These are phyloP conservation scores for Elsinoe arachidis DNA, from an alignment of 2,329 filamentous ascomycete species.

Conservation along the genomic window DNA sequence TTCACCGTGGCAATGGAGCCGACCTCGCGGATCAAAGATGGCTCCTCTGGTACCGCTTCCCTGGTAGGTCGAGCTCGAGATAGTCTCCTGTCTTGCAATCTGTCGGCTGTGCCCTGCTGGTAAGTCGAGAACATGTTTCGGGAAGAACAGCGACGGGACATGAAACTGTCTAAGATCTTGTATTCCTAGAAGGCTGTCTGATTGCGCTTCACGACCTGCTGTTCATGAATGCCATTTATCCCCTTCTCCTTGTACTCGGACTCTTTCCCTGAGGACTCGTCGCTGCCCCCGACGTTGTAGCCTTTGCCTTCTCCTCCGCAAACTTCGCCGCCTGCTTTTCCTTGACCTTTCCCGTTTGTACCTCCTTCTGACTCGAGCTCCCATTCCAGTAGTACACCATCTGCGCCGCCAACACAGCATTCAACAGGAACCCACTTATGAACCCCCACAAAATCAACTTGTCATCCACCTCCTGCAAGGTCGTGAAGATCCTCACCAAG, in stretches of 20 bases:
- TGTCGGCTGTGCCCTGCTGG: too few species aligned
- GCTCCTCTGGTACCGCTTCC: too few species aligned
- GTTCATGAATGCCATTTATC: slow-evolving; percentile 25
- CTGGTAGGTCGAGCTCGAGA: too few species aligned
- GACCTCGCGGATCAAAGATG: too few species aligned
- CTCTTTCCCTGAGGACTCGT: slow-evolving; percentile 36
- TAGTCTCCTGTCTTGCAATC: too few species aligned
- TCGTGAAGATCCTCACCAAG: slow-evolving; percentile 92
- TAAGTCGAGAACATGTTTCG: too few species aligned
- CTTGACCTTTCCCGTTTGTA: slow-evolving; percentile 33
- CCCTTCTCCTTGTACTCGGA: slow-evolving; percentile 48
- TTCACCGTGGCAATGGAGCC: too few species aligned
- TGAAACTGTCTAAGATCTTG: background rate
- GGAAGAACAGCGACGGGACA: too few species aligned
- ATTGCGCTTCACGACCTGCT: too few species aligned
- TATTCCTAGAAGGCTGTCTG: background rate
- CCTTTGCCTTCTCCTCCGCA: slow-evolving; percentile 23
- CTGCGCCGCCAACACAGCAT: slow-evolving; percentile 75
- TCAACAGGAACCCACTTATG: slow-evolving; percentile 82
- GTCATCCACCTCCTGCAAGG: slow-evolving; percentile 93
- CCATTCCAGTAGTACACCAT: slow-evolving; percentile 96
- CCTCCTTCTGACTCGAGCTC: slow-evolving; percentile 31
- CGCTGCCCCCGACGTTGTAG: slow-evolving; percentile 33
- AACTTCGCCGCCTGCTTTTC: slow-evolving; percentile 27
- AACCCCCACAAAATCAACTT: slow-evolving; percentile 94